Base-by-base conservation (phyloP, 768 basidiomycete genomes). In the Leccinum longicurvipes region DNA sequence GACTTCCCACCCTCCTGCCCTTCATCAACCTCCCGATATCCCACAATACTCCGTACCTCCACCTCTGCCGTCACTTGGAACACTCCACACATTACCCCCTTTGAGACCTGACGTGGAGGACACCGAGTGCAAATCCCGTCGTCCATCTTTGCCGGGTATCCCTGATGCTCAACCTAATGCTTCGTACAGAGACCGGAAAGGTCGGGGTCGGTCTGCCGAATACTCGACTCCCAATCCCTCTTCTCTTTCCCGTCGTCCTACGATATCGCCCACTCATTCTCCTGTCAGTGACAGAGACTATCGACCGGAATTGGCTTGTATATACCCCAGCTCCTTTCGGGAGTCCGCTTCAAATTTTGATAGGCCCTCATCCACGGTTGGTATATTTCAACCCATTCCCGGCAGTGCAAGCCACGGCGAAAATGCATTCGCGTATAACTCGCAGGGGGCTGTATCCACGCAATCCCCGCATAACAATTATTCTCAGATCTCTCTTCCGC, bases 401-500 rank as follows among this genome's bases (percentile, higher is more conserved):
- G 53, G 55, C 42, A 21, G 15, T 21, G 4, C 41, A 12, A 36
- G 57, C n/a, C 63, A 58, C 21, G 59, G 53, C 1, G 55, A 58
- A 21, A 55, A 27, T 25, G 6, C 52, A 5, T 51, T 54, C 29
- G 41, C 50, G 21, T 66, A 61, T 42, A 53, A 47, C 44, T 47
- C 66, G 1, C 60, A 50, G 1, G 47, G 54, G 10, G 32, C 47
- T 6, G 28, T 53, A n/a, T 31, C 56, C 17, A 23, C 46, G 9
- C 60, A 54, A 31, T 15, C 57, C 1, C 51, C 61, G 48, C 61
- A 60, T 3, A 64, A 46, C 36, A 50, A 39, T 23, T 55, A 53
- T 24, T 17, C 63, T 17, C 70, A 63, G 8, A 59, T 73, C 23
- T 72, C 67, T 29, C 63, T 73, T 34, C 71, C 72, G n/a, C 72